phyloP scores from a whole-genome alignment of 495 filamentous ascomycete species.

The Penicillium waksmanii region DNA sequence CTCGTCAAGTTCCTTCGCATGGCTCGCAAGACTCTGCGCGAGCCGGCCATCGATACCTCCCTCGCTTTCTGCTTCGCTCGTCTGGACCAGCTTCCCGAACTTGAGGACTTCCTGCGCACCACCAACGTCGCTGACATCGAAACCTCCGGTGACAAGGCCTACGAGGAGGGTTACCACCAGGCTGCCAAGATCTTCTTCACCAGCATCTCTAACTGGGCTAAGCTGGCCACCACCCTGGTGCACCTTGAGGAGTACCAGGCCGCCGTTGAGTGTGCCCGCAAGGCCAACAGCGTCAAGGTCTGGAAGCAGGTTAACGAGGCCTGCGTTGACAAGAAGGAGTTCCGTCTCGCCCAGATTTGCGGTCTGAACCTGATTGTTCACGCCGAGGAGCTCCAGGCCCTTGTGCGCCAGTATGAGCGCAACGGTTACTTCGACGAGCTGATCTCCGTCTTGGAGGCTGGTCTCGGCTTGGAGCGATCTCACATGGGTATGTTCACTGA shows the following conservation, averaged over 20 bases:
- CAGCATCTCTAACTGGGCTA: conserved; percentile 99
- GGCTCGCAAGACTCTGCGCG: conserved; percentile 94
- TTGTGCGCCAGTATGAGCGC: conserved; percentile 94
- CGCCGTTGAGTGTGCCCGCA: conserved; percentile 96
- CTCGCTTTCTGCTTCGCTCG: conserved; percentile 93
- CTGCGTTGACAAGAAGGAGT: conserved; percentile 98
- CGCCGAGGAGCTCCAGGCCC: conserved; percentile 90
- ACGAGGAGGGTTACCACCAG: conserved; percentile 90
- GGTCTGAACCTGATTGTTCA: conserved; percentile 98
- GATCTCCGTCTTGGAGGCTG: conserved; percentile 91
- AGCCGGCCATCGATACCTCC: conserved; percentile 90
- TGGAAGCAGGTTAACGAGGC: conserved; percentile 99
- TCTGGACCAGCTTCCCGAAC: conserved; percentile 85
- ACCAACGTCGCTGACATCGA: conserved; percentile 96
- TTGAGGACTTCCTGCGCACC: conserved; percentile 93
- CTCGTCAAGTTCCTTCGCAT: conserved; percentile 96
- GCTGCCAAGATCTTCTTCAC: conserved; percentile 99
- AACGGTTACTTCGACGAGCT: conserved; percentile 99
- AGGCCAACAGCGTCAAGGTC: conserved; percentile 99
- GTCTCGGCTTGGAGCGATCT: conserved; percentile 88
- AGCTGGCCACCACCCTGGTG: conserved; percentile 94
- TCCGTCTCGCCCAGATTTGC: conserved; percentile 98
- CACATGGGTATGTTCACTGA: conserved; percentile 98
- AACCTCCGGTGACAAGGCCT: conserved; percentile 96
- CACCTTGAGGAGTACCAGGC: conserved; percentile 97